These are phyloP conservation scores for Plasmodium fragile DNA, from an alignment of 169 alveolate genomes.

Conservation along the genomic window DNA sequence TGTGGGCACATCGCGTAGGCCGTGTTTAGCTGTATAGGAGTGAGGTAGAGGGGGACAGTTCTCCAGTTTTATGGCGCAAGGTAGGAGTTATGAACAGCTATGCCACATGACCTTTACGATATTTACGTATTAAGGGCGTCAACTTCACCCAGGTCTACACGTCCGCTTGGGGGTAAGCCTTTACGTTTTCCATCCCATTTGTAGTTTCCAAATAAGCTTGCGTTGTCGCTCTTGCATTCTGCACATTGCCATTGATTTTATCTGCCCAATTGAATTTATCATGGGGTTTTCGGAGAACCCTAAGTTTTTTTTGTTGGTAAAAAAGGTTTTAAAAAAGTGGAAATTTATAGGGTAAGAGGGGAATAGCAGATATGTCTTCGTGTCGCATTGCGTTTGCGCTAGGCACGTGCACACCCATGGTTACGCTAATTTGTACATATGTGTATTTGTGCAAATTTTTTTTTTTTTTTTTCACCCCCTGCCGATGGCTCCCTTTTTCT, in stretches of 20 bases:
- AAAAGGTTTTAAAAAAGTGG: slow-evolving; percentile 20
- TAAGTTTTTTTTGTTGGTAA: slow-evolving; percentile 17
- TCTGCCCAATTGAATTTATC: not conserved
- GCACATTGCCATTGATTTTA: not conserved
- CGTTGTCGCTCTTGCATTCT: not conserved
- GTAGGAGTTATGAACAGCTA: not conserved
- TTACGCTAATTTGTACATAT: not conserved
- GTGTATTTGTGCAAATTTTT: not conserved
- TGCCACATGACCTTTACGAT: not conserved
- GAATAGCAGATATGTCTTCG: not conserved
- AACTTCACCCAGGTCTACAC: not conserved
- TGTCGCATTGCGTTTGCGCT: not conserved
- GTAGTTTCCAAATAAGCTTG: not conserved
- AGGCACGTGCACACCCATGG: not conserved
- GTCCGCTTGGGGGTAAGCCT: not conserved
- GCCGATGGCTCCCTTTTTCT: not conserved
- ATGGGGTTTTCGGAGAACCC: slow-evolving; percentile 77
- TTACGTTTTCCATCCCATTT: not conserved
- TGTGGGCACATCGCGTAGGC: not conserved
- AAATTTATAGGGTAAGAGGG: slow-evolving; percentile 60
- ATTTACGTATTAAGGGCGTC: not conserved
- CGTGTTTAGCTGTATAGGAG: not conserved
- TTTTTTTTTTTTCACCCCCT: not conserved
- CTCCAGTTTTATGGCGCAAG: not conserved
- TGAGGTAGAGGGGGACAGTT: not conserved